Base-by-base conservation (phyloP, 2,329 filamentous ascomycete species). In the Scolecobasidium constrictum region DNA sequence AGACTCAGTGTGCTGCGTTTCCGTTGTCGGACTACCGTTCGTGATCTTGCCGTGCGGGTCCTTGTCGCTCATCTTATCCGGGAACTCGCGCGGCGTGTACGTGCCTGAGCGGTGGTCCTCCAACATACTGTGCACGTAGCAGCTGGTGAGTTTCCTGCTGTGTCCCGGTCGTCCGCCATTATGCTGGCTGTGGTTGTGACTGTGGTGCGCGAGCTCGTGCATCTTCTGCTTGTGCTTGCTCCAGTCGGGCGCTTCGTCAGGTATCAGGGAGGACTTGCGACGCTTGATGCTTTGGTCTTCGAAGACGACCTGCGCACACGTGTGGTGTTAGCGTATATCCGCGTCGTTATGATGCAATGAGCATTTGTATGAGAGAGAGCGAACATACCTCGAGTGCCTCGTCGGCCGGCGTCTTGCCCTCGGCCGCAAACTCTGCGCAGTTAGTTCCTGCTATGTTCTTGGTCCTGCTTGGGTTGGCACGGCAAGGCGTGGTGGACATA, bases 181-280 rank as follows among this genome's bases (percentile, higher is more conserved):
- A 53, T 37, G 47, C 46, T 46, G 21, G 41, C 65, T 62, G 42
- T 62, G 64, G 47, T 70, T 69, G 18, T 81, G 69, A 2, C 80
- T 58, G 0, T 69, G 67, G 51, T 81, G 77, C 3, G 81, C 75
- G 47, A 78, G 76, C 53, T 77, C 81, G 45, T 72, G 68, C 2
- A 75, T 78, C 21, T 57, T 55, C 49, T 61, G 50, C 48, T 57
- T 33, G 46, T 43, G 61, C 61, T 48, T 46, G 52, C 17, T 61
- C 46, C 12, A 63, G 56, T 18, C 60, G 21, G 11, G 21, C 1
- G 40, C 9, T 21, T 67, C 62, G 38, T 59, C 56, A 40, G 61
- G 59, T 23, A 71, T 71, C 16, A 80, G 62, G 3, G 77, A 80
- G 16, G 77, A 77, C 60, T 75, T 76, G 51, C 77, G 72, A 43